Conservation (phyloP, 2,329 filamentous ascomycete genomes). For the Trichoderma pleuroti region DNA sequence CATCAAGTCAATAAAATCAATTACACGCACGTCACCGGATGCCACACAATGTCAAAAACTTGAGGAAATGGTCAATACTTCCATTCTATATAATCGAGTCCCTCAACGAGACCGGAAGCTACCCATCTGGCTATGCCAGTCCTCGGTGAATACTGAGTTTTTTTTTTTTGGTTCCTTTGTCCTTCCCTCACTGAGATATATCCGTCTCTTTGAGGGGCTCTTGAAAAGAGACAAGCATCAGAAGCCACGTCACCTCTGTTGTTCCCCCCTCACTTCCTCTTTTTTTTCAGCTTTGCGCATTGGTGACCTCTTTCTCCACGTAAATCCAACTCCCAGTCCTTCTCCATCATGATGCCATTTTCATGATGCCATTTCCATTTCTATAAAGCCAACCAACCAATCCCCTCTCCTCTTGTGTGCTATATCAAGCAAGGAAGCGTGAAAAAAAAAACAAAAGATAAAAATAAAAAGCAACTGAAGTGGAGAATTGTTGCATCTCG, state of each 20-base stretch:
- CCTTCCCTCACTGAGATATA: background rate
- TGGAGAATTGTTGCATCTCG: conserved; percentile 28
- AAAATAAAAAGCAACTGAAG: conserved; percentile 19
- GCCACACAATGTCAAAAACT: background rate
- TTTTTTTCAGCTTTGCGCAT: conserved; percentile 8
- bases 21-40: background rate
- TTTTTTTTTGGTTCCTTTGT: background rate
- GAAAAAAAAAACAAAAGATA: background rate
- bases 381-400: conserved; percentile 14
- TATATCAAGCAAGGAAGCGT: conserved; percentile 6
- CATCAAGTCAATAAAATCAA: background rate
- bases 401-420: conserved; percentile 3
- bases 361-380: background rate
- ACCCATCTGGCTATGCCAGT: conserved; percentile 1
- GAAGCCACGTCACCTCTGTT: background rate
- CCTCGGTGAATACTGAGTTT: conserved; percentile 1
- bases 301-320: conserved; percentile 17
- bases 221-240: background rate
- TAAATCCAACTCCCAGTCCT: background rate
- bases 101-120: conserved; percentile 1
- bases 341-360: background rate
- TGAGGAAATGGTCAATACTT: conserved; percentile 5
- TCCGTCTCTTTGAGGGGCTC: background rate
- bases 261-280: background rate
- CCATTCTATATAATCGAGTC: conserved; percentile 5